Evolutionary conservation across 2,329 filamentous ascomycete genomes (phyloP).

Genomic region (Apiospora saccharicola): DNA sequence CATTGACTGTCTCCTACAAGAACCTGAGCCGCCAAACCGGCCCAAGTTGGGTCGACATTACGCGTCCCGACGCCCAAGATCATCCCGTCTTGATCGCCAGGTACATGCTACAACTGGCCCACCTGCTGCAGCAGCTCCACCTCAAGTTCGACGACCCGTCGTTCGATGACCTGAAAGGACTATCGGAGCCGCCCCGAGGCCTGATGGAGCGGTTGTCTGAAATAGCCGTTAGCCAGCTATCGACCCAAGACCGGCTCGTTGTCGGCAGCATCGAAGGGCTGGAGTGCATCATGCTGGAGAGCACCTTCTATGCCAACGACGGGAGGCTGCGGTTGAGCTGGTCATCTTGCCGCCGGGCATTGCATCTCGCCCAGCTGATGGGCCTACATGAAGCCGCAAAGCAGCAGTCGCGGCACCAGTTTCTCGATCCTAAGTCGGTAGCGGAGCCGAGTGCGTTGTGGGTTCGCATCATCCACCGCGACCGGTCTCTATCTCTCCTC

Average conservation of each 20-base stretch:
- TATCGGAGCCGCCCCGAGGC: neutral
- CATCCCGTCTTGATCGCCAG: slow-evolving; percentile 1
- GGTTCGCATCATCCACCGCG: slow-evolving; percentile 50
- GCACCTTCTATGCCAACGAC: neutral
- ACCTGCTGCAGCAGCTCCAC: neutral
- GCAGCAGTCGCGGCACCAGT: slow-evolving; percentile 24
- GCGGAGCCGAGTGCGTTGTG: slow-evolving; percentile 46
- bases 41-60: slow-evolving; percentile 25
- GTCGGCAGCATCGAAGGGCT: slow-evolving; percentile 2
- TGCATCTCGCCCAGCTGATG: neutral
- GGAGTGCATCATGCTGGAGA: neutral
- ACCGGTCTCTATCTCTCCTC: slow-evolving; percentile 54
- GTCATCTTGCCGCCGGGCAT: neutral
- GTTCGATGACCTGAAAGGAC: neutral
- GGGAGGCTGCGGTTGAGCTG: neutral
- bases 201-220: neutral
- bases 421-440: slow-evolving; percentile 37
- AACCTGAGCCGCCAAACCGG: neutral
- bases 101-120: neutral
- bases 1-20: neutral
- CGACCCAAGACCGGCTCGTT: neutral
- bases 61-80: neutral
- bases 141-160: neutral
- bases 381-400: neutral
- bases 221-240: neutral